A percentile compares a stretch with the other conserved stretches of the same genome.
Evolutionary conservation across 2,329 filamentous ascomycete species (phyloP).

Genomic region (Cladosporium sp.): DNA sequence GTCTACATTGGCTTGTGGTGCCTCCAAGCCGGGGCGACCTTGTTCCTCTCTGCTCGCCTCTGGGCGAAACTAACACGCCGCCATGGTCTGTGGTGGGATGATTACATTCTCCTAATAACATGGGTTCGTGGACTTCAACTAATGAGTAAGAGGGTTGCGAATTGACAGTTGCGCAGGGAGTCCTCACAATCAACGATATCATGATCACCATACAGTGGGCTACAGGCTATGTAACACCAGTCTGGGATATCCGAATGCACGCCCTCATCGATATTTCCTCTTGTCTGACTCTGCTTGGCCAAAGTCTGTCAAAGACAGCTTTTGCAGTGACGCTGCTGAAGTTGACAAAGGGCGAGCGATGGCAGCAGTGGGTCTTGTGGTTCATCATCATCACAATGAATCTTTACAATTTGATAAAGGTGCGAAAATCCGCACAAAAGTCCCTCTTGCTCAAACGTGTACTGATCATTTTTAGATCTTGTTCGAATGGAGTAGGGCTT

Average conservation of each 20-base stretch:
- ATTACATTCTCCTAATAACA: slow-evolving; percentile 40
- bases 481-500: slow-evolving; percentile 53
- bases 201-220: slow-evolving; percentile 51
- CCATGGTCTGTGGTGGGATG: slow-evolving; percentile 44
- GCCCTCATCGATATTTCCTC: slow-evolving; percentile 52
- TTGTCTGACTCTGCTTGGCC: slow-evolving; percentile 41
- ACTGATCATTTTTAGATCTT: slow-evolving; percentile 34
- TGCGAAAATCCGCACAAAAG: not conserved
- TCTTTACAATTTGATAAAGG: slow-evolving; percentile 49
- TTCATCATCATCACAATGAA: slow-evolving; percentile 54
- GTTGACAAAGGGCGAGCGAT: slow-evolving; percentile 44
- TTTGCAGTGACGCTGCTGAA: slow-evolving; percentile 44
- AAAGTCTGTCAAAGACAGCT: slow-evolving; percentile 41
- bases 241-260: slow-evolving; percentile 55
- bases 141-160: not conserved
- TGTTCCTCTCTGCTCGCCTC: slow-evolving; percentile 39
- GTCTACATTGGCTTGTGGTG: slow-evolving; percentile 42
- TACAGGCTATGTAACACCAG: slow-evolving; percentile 50
- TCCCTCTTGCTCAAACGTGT: not conserved
- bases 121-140: slow-evolving; percentile 34
- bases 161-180: slow-evolving; percentile 33
- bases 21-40: slow-evolving; percentile 40
- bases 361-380: slow-evolving; percentile 39
- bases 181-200: slow-evolving; percentile 49
- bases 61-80: slow-evolving; percentile 41